Evolutionary conservation across 2,329 filamentous ascomycete genomes (phyloP).

Genomic region (Colletotrichum nymphaeae): DNA sequence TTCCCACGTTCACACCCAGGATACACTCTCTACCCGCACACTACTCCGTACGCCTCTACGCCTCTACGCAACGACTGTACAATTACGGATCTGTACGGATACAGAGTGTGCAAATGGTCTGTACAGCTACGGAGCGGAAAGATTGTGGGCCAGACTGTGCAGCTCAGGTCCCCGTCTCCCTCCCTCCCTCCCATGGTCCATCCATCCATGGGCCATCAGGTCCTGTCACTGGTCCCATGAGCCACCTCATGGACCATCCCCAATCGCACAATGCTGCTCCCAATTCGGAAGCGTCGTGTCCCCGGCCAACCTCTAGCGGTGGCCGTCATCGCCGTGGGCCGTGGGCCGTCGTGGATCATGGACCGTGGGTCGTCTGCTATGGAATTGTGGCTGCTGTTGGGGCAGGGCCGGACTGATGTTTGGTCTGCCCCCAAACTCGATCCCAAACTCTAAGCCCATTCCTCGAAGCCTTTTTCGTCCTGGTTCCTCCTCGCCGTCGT

Average conservation of each 20-base stretch:
- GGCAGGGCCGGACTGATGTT: neutral
- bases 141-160: neutral
- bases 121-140: too few species aligned
- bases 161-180: neutral
- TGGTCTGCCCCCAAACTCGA: neutral
- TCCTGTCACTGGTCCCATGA: too few species aligned
- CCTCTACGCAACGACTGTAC: too few species aligned
- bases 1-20: too few species aligned
- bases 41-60: too few species aligned
- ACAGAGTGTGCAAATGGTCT: too few species aligned
- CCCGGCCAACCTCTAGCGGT: neutral
- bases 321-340: neutral
- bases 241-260: too few species aligned
- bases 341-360: neutral
- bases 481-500: conserved; percentile 1
- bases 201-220: neutral
- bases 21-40: too few species aligned
- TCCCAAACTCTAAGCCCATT: conserved; percentile 3
- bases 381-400: neutral
- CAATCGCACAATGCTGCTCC: neutral
- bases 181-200: neutral
- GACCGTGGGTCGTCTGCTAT: neutral
- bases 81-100: neutral
- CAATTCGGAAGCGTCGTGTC: neutral
- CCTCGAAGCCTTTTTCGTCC: neutral